Evolutionary conservation across 2,329 filamentous ascomycete species (phyloP).

Genomic region (Phoma sp.): DNA sequence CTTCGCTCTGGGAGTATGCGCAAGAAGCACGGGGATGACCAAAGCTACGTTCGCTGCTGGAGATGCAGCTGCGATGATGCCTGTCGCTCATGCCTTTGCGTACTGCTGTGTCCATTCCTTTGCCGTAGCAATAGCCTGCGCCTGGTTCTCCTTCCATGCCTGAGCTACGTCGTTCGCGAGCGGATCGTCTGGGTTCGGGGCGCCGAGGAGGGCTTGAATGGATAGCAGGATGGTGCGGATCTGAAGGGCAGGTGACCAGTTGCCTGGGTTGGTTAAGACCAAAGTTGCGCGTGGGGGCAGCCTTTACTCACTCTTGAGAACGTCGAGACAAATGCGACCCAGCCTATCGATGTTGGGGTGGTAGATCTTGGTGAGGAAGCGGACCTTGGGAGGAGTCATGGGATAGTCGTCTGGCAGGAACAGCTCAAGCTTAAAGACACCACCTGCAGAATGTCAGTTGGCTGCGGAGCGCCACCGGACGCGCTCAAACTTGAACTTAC

Average conservation of each 20-base stretch:
- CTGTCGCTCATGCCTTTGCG: slow-evolving; percentile 55
- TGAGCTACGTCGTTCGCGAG: slow-evolving; percentile 97
- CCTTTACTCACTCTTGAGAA: slow-evolving; percentile 80
- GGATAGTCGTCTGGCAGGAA: slow-evolving; percentile 99
- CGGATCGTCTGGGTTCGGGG: slow-evolving; percentile 98
- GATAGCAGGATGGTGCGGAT: slow-evolving; percentile 98
- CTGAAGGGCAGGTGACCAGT: slow-evolving; percentile 98
- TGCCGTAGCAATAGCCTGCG: slow-evolving; percentile 88
- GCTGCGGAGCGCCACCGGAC: too few species aligned
- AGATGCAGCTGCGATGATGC: not conserved
- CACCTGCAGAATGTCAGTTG: slow-evolving; percentile 56
- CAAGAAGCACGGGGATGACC: not conserved
- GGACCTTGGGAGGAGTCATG: slow-evolving; percentile 98
- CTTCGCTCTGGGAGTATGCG: not conserved
- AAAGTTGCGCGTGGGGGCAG: not conserved
- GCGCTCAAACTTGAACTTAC: slow-evolving; percentile 60
- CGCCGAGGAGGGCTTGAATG: slow-evolving; percentile 93
- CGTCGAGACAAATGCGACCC: slow-evolving; percentile 94
- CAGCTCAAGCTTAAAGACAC: slow-evolving; percentile 94
- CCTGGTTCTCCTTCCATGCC: slow-evolving; percentile 96
- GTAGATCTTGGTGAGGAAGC: slow-evolving; percentile 98
- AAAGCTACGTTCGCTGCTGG: not conserved
- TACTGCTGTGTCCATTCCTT: slow-evolving; percentile 90
- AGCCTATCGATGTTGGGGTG: slow-evolving; percentile 99
- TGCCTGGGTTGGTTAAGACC: slow-evolving; percentile 65